Conservation (phyloP, 768 basidiomycete genomes). For the Chalciporus pseudorubinellus region DNA sequence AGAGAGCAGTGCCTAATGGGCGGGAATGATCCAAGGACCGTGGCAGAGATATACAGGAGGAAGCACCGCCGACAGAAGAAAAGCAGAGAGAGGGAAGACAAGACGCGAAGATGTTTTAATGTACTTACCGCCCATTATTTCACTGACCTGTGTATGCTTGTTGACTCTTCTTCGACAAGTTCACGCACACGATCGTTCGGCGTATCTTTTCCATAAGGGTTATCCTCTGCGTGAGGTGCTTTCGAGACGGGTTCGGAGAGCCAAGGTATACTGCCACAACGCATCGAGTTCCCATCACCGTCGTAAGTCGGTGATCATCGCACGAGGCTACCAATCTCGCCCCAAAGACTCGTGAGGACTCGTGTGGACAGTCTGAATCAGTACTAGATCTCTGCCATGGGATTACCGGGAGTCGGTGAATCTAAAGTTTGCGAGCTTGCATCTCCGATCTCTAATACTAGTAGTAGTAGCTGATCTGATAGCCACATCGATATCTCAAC, state of each 20-base stretch:
- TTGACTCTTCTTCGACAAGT: slow-evolving; percentile 24
- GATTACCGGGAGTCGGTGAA: slow-evolving; percentile 19
- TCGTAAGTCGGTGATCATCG: slow-evolving; percentile 25
- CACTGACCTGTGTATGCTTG: slow-evolving; percentile 30
- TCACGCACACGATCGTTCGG: slow-evolving; percentile 25
- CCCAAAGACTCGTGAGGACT: not conserved
- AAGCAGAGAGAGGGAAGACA: slow-evolving; percentile 4
- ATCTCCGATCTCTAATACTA: slow-evolving; percentile 29
- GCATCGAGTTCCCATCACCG: slow-evolving; percentile 13
- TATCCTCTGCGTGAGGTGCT: slow-evolving; percentile 25
- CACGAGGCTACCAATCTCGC: slow-evolving; percentile 17
- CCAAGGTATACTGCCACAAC: slow-evolving; percentile 25
- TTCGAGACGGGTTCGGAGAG: slow-evolving; percentile 11
- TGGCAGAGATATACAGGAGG: not conserved
- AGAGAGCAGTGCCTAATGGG: slow-evolving; percentile 8
- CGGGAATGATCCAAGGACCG: not conserved
- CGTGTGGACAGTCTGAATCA: not conserved
- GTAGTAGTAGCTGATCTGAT: slow-evolving; percentile 23
- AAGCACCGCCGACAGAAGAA: slow-evolving; percentile 20
- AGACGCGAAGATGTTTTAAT: slow-evolving; percentile 20
- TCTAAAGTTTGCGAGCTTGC: slow-evolving; percentile 31
- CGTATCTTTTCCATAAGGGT: slow-evolving; percentile 30
- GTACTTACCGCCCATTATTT: slow-evolving; percentile 13
- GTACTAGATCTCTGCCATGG: not conserved
- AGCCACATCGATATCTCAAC: slow-evolving; percentile 5